Evolutionary conservation across 768 basidiomycete genomes (phyloP), one percentile per base, ranked within the genome.

Genomic region (Mycena amicta): DNA sequence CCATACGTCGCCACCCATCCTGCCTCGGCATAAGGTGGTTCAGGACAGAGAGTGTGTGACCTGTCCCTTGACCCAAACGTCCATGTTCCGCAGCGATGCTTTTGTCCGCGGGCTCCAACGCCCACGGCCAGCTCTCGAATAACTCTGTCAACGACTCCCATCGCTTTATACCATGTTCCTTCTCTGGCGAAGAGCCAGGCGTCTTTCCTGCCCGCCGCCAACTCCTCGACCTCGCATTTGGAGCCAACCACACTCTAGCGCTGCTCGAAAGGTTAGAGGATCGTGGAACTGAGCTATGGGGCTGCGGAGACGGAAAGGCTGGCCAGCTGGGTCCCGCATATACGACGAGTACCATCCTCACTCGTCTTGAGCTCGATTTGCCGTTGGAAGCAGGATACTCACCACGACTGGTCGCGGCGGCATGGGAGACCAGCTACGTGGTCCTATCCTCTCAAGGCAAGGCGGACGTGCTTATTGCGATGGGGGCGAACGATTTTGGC

Each of bases 401-500:
- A 18, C 73, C 78, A 41, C 80, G 77, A 28, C 64, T 75, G 25
- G 75, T 93, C 16, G 84, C 84, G 15, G 83, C 88, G 0, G 79
- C 86, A 43, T 97, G 95, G 94, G 90, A 96, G 71, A 92, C 93
- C 5, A 86, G 86, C 52, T 93, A 89, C 65, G 72, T 92, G 45
- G 87, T 86, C 2, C 73, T 93, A 15, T 79, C 82, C 12, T 67
- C 65, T 51, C 62, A 69, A 16, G 75, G 69, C 5, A 67, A 67
- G 25, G 67, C 71, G 47, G 89, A 88, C 62, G 67, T 83, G 3
- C 62, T 95, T 27, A 66, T 96, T 23, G 85, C 93, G 2, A 87
- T 95, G 80, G 95, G 95, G 1, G 81, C 86, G 2, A 81, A 95
- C 72, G 93, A 93, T 68, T 93, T 87, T 66, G 93, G 92, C 2